Conservation (phyloP, 306 rosid species). For the Inga leiocalycina region DNA sequence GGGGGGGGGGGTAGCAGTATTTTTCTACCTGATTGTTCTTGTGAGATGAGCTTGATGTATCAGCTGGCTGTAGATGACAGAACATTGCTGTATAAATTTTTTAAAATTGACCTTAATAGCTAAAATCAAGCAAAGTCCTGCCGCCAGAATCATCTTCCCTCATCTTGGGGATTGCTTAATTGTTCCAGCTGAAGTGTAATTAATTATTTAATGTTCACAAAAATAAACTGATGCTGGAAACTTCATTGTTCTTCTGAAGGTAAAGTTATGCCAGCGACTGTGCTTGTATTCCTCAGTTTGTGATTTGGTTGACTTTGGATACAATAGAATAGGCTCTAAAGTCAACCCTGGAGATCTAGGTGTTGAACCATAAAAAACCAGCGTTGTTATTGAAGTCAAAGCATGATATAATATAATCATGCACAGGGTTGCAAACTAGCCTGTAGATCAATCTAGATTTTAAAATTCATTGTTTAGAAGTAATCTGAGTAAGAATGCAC, state of each 20-base stretch:
- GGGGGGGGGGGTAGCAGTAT: background rate
- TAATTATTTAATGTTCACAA: background rate
- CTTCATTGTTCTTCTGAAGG: conserved; percentile 11
- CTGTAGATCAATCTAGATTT: background rate
- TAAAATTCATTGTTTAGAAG: background rate
- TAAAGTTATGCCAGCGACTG: background rate
- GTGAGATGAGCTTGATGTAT: background rate
- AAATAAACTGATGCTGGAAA: background rate
- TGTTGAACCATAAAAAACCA: background rate
- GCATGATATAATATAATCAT: background rate
- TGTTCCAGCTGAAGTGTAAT: background rate
- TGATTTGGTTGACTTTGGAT: background rate
- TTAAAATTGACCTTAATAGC: background rate
- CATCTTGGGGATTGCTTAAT: background rate
- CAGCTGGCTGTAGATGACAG: background rate
- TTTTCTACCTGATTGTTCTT: background rate
- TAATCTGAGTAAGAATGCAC: background rate
- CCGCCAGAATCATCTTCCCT: background rate
- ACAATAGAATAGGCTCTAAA: background rate
- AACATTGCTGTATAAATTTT: background rate
- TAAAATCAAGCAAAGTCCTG: background rate
- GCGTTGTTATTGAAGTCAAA: background rate
- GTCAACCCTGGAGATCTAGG: background rate
- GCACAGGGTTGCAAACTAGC: background rate
- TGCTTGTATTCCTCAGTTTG: background rate